Evolutionary conservation across 352 stramenopile species (phyloP), one percentile per base, ranked within the genome.

Genomic region (Phytophthora ramorum): DNA sequence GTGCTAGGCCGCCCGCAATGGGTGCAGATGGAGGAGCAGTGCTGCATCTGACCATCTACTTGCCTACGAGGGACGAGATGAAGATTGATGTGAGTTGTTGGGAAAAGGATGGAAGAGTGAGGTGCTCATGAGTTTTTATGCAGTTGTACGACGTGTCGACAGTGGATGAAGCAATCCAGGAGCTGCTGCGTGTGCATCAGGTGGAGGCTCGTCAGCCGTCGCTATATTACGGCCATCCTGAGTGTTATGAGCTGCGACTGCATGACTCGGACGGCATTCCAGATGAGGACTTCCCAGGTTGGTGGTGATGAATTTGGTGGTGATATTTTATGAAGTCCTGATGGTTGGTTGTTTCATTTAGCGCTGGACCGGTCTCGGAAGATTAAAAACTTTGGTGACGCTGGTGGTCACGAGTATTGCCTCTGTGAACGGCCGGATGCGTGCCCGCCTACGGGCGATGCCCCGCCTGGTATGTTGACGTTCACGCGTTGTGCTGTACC

Each of bases 371-470:
- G 87, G 13, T 95, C 87, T 6, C 73, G 89, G 7, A 95, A 94
- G 66, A 96, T 96, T 58, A 96, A 96, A 68, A 95, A 95, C 69
- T 95, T 96, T 76, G 89, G 89, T n/a, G 88, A 96, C 56, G 87
- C 87, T 30, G 88, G 87, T 0, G 87, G 86, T 4, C 89, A 96
- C 45, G 87, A 95, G 50, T 96, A 94, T 56, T 96, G 89, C 57
- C 68, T 96, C 28, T 96, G 89, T 59, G 89, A 96, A 30, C 82
- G 89, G 17, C 87, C 89, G 1, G 89, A 96, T 56, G 87, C 85
- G 1, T 96, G 89, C 55, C 89, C 89, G 12, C 89, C 89, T 13
- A 83, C 78, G 2, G 78, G 81, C 10, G 85, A 94, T 44, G 66
- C 76, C 13, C 24, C 69, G 35, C 52, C 71, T 58, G 80, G 78